Evolutionary conservation across 345 rosid genomes (phyloP).

Genomic region (Corymbia maculata): DNA sequence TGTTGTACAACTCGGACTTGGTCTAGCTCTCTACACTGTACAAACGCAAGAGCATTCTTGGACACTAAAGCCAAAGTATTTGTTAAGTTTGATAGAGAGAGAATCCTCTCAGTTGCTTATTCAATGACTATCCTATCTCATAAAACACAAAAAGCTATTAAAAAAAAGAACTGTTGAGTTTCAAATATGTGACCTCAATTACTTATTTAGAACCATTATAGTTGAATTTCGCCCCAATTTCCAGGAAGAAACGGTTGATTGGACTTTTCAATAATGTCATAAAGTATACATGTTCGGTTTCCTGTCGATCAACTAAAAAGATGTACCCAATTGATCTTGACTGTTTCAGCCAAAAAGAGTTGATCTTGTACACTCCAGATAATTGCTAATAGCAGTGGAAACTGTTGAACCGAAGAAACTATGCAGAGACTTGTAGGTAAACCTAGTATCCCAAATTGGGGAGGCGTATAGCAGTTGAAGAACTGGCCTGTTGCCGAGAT

Average conservation of each 20-base stretch:
- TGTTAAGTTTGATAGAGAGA: no score
- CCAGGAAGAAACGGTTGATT: neutral
- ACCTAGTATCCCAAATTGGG: neutral
- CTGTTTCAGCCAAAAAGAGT: no score
- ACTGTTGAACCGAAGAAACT: neutral
- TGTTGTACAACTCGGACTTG: neutral
- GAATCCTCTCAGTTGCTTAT: no score
- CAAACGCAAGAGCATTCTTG: neutral
- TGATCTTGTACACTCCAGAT: neutral
- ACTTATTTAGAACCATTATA: neutral
- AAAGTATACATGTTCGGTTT: neutral
- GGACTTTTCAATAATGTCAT: neutral
- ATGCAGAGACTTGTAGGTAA: no score
- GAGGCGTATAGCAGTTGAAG: neutral
- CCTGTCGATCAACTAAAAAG: neutral
- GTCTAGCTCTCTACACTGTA: rapidly evolving
- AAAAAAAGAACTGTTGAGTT: neutral
- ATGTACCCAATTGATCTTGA: neutral
- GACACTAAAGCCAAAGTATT: neutral
- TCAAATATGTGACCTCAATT: neutral
- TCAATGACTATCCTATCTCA: no score
- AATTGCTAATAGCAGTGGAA: neutral
- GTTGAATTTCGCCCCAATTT: neutral
- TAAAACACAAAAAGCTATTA: no score
- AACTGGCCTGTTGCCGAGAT: neutral